Evolutionary conservation across 2,329 filamentous ascomycete species (phyloP).

Genomic region (Colletotrichum liriopes): DNA sequence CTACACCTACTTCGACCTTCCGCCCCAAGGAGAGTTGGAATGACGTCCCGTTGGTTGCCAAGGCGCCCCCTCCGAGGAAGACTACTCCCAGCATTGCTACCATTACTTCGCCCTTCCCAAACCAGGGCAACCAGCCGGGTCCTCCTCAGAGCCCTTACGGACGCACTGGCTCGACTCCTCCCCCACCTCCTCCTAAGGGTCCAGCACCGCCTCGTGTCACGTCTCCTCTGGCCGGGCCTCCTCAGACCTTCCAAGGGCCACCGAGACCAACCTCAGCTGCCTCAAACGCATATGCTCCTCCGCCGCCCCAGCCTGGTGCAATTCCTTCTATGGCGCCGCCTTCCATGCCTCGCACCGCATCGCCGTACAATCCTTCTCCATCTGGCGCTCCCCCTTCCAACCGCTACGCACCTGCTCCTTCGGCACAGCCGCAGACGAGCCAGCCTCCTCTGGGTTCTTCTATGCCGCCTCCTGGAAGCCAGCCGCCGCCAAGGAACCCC

Average conservation of each 20-base stretch:
- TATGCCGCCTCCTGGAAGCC: constrained; percentile 59
- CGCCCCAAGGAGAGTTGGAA: constrained; percentile 91
- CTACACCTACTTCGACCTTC: constrained; percentile 77
- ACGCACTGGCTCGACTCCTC: constrained; percentile 77
- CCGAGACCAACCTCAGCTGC: constrained; percentile 70
- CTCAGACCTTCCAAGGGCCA: constrained; percentile 61
- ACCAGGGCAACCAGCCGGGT: constrained; percentile 69
- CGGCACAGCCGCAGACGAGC: constrained; percentile 65
- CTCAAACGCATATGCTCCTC: constrained; percentile 76
- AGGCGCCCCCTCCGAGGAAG: constrained; percentile 79
- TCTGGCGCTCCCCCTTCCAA: constrained; percentile 78
- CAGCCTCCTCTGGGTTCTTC: constrained; percentile 58
- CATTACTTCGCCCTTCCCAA: constrained; percentile 83
- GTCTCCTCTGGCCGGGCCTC: constrained; percentile 77
- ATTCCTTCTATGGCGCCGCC: constrained; percentile 61
- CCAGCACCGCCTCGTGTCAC: constrained; percentile 78
- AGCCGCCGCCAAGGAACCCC: constrained; percentile 60
- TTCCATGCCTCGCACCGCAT: constrained; percentile 78
- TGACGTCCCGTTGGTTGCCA: constrained; percentile 89
- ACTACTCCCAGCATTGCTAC: constrained; percentile 80
- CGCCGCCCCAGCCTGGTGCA: constrained; percentile 57
- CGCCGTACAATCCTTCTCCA: constrained; percentile 89
- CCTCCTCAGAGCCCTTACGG: constrained; percentile 73
- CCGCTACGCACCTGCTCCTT: constrained; percentile 81
- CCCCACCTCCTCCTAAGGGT: constrained; percentile 89